These are phyloP conservation scores for Globisporangium splendens DNA, from an alignment of 352 stramenopile species.

Conservation along the genomic window DNA sequence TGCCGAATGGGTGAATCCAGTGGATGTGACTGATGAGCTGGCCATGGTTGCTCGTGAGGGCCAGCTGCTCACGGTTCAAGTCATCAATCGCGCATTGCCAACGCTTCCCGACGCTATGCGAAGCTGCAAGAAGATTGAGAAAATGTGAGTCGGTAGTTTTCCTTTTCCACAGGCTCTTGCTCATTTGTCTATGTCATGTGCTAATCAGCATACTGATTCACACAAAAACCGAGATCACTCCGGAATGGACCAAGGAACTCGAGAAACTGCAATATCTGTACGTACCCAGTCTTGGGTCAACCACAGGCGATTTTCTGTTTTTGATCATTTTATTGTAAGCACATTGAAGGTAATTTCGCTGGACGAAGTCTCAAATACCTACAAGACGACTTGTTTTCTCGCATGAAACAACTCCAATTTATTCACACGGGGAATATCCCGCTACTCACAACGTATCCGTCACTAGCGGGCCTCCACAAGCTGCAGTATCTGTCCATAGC, in stretches of 20 bases:
- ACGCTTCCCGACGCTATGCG: slow-evolving; percentile 30
- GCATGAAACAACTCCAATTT: slow-evolving; percentile 37
- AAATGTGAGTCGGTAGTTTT: slow-evolving; percentile 16
- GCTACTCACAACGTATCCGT: slow-evolving; percentile 27
- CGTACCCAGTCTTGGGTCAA: slow-evolving; percentile 1
- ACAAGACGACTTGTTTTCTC: slow-evolving; percentile 33
- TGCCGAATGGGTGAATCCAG: slow-evolving; percentile 32
- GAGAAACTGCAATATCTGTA: slow-evolving; percentile 31
- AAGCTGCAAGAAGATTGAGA: slow-evolving; percentile 26
- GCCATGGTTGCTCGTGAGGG: slow-evolving; percentile 23
- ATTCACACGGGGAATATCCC: slow-evolving; percentile 29
- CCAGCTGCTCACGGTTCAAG: slow-evolving; percentile 36
- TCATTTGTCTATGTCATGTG: too few relatives aligned
- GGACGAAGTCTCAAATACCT: too few relatives aligned
- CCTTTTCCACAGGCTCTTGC: not conserved
- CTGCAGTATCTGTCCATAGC: slow-evolving; percentile 32
- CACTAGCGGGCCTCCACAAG: slow-evolving; percentile 21
- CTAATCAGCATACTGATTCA: slow-evolving; percentile 26
- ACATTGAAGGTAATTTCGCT: slow-evolving; percentile 31
- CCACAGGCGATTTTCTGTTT: not conserved
- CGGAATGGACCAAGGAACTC: slow-evolving; percentile 24
- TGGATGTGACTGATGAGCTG: slow-evolving; percentile 25
- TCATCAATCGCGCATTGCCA: slow-evolving; percentile 38
- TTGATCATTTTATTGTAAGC: slow-evolving; percentile 5
- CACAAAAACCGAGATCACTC: slow-evolving; percentile 24